Percentiles rank a stretch among this genome's conserved stretches.
Conservation (phyloP, 176 grass and related monocot genomes). For the Eremochloa ophiuroides region DNA sequence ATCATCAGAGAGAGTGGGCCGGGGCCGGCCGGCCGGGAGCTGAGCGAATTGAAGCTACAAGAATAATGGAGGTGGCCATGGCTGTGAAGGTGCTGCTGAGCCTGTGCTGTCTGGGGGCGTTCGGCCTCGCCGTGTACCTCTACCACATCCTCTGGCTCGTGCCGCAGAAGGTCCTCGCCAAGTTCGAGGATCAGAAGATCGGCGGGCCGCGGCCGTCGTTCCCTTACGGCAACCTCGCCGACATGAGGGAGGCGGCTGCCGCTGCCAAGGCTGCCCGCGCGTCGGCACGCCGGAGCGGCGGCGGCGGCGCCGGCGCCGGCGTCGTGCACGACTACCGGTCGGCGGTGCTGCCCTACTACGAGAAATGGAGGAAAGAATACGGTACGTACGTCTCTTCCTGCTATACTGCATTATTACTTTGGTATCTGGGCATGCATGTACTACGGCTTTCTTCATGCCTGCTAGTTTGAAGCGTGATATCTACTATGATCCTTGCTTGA, state of each 20-base stretch:
- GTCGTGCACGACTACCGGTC: constrained; percentile 82
- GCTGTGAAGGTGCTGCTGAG: constrained; percentile 37
- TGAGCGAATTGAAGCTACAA: not conserved
- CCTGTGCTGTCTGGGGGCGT: constrained; percentile 48
- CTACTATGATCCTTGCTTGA: not conserved
- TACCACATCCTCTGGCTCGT: constrained; percentile 61
- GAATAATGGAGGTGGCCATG: constrained; percentile 16
- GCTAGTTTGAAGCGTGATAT: not conserved
- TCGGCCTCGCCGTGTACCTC: constrained; percentile 62
- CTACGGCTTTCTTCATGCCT: not conserved
- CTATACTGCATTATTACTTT: too few species aligned
- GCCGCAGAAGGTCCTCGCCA: constrained; percentile 55
- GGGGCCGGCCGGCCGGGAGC: not conserved
- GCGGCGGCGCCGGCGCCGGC: not conserved
- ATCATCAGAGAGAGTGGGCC: not conserved
- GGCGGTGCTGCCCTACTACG: constrained; percentile 73
- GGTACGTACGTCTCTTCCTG: constrained; percentile 47
- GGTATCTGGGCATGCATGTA: not conserved
- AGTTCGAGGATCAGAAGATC: constrained; percentile 63
- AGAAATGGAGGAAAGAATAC: constrained; percentile 83
- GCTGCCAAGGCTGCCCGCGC: constrained; percentile 11
- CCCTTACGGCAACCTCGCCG: constrained; percentile 78
- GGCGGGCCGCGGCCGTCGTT: constrained; percentile 60
- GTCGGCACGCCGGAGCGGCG: not conserved
- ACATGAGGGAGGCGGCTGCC: constrained; percentile 53